phyloP scores from a whole-genome alignment of 129 eudicot species.

The Flaveria brownii region DNA sequence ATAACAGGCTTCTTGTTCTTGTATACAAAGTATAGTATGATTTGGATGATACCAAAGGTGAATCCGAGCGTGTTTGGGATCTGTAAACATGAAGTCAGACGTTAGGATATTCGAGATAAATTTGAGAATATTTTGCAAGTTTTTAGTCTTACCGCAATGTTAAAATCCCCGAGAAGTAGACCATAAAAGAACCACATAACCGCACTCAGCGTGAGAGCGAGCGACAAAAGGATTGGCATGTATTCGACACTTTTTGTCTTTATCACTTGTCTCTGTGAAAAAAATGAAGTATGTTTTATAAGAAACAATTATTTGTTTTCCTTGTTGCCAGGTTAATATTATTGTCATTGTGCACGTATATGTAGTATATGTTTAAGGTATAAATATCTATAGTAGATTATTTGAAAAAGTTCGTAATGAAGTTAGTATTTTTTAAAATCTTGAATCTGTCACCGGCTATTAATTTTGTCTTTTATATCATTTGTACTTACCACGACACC shows the following conservation, averaged over 20 bases:
- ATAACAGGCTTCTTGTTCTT: slow-evolving; percentile 45
- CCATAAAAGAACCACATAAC: slow-evolving; percentile 97
- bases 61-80: slow-evolving; percentile 75
- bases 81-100: slow-evolving; percentile 18
- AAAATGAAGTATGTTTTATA: neutral
- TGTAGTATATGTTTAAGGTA: neutral
- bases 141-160: slow-evolving; percentile 59
- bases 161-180: slow-evolving; percentile 62
- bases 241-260: slow-evolving; percentile 87
- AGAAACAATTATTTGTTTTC: neutral
- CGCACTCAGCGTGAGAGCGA: slow-evolving; percentile 80
- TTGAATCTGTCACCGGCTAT: neutral
- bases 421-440: neutral
- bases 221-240: slow-evolving; percentile 83
- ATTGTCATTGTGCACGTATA: neutral
- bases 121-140: neutral
- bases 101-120: neutral
- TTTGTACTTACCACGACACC: slow-evolving; percentile 62
- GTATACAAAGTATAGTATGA: slow-evolving; percentile 57
- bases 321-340: neutral
- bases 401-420: neutral
- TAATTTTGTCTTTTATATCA: neutral
- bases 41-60: slow-evolving; percentile 63
- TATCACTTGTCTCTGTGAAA: slow-evolving; percentile 80
- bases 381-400: neutral